These are phyloP conservation scores for Ilex aquifolium DNA, from an alignment of 257 asterid species.

Conservation along the genomic window DNA sequence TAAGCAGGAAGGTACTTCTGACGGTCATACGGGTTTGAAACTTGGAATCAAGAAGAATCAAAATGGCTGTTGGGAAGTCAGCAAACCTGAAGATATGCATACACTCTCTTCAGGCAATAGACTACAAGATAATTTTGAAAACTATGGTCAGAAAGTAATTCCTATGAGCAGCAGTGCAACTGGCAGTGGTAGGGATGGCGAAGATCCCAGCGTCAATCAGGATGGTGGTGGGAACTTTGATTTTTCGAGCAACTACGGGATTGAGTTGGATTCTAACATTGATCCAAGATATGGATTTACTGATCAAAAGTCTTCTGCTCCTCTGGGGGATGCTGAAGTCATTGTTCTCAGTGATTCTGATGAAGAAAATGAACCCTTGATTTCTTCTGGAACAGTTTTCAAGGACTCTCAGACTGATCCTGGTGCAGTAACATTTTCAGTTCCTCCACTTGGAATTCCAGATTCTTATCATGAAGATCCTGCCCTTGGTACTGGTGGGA, in stretches of 20 bases:
- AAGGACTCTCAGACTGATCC: slow-evolving; percentile 30
- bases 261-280: slow-evolving; percentile 61
- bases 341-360: slow-evolving; percentile 90
- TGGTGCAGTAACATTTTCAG: slow-evolving; percentile 39
- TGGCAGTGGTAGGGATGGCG: slow-evolving; percentile 84
- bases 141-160: slow-evolving; percentile 33
- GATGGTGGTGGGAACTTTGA: slow-evolving; percentile 63
- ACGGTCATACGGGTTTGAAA: slow-evolving; percentile 62
- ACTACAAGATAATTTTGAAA: slow-evolving; percentile 35
- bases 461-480: slow-evolving; percentile 57
- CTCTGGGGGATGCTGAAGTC: slow-evolving; percentile 53
- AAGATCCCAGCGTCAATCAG: slow-evolving; percentile 87
- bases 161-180: slow-evolving; percentile 93
- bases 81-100: slow-evolving; percentile 47
- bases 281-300: slow-evolving; percentile 39
- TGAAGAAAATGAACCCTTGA: slow-evolving; percentile 51
- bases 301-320: slow-evolving; percentile 34
- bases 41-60: slow-evolving; percentile 62
- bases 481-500: slow-evolving; percentile 36
- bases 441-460: slow-evolving; percentile 39
- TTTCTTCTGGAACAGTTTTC: slow-evolving; percentile 34
- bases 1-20: slow-evolving; percentile 75
- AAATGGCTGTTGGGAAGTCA: slow-evolving; percentile 77
- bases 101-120: slow-evolving; percentile 40
- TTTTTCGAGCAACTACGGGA: slow-evolving; percentile 49